Conservation (phyloP, 1,284 basidiomycete genomes). For the Chalciporus sp. region DNA sequence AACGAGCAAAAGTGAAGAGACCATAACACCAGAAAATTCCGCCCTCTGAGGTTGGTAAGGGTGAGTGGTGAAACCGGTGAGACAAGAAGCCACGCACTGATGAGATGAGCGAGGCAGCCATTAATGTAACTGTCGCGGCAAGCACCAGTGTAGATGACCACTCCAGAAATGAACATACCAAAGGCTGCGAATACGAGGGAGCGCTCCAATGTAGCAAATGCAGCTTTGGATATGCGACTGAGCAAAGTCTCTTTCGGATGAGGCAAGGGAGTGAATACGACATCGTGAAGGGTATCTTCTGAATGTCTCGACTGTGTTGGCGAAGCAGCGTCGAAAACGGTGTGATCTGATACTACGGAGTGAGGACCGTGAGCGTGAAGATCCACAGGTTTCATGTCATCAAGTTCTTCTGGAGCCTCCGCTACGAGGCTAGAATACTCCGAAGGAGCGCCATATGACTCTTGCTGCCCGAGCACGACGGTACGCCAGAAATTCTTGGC, state of each 20-base stretch:
- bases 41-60: conserved; percentile 58
- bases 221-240: conserved; percentile 42
- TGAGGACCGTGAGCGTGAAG: conserved; percentile 22
- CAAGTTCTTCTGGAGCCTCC: conserved; percentile 58
- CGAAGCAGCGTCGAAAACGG: conserved; percentile 51
- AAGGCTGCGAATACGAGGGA: conserved; percentile 71
- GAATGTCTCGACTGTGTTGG: conserved; percentile 50
- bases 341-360: conserved; percentile 55
- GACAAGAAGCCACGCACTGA: conserved; percentile 61
- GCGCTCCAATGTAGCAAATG: conserved; percentile 62
- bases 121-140: conserved; percentile 79
- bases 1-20: conserved; percentile 86
- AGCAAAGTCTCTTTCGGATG: conserved; percentile 34
- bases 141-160: conserved; percentile 81
- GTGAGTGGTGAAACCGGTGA: conserved; percentile 6
- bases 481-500: conserved; percentile 55
- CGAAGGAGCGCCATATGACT: conserved; percentile 24
- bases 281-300: conserved; percentile 66
- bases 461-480: conserved; percentile 52
- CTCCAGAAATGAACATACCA: conserved; percentile 64
- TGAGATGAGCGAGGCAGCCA: conserved; percentile 88
- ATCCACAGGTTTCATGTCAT: conserved; percentile 35
- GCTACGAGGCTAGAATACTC: conserved; percentile 59
- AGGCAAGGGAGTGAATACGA: conserved; percentile 23
- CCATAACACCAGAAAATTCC: conserved; percentile 93